Base-by-base conservation (phyloP, 768 basidiomycete species). In the Strobilomyces confusus region DNA sequence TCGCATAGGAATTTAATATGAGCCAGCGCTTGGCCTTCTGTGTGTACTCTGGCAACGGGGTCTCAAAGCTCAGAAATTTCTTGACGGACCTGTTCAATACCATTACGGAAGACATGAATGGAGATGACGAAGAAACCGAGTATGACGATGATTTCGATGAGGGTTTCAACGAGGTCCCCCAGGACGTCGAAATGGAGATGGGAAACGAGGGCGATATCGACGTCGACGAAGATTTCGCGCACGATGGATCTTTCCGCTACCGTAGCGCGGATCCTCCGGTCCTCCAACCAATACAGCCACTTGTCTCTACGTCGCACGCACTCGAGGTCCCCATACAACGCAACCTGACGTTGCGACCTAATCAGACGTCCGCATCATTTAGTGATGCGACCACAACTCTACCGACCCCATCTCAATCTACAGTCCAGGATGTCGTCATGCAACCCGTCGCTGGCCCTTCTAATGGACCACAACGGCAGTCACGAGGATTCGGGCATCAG, bases 31-130 rank as follows among this genome's bases (percentile, higher is more conserved):
- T 81, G 19, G 83, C 92, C 5, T 99, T 98, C 67, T 98, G 97
- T 70, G 97, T 99, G 15, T 99, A 91, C 74, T 98, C 95, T 12
- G 92, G 93, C 20, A 85, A 86, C 59, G 95, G 95, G 8, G 90
- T 99, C 2, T 73, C 80, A 12, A 85, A 92, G 44, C 78, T 99
- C 19, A 81, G 95, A 30, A 74, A 82, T 17, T 94, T 84, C 68
- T 74, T 99, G 44, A 86, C 80, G 7, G 86, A 87, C 54, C 69
- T 88, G 14, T 89, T 86, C 66, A 84, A 85, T 60, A 82, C 82
- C 56, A 85, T 90, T 61, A 86, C 81, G 3, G 88, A 89, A 61
- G 76, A 76, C 48, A 76, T 80, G 75, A 84, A 81, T 58, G 82
- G 79, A 25, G 76, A 77, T 49, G 86, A 79, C 42, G 86, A 84